These are phyloP conservation scores for Tagetes erecta DNA, from an alignment of 129 eudicot genomes.

Conservation along the genomic window DNA sequence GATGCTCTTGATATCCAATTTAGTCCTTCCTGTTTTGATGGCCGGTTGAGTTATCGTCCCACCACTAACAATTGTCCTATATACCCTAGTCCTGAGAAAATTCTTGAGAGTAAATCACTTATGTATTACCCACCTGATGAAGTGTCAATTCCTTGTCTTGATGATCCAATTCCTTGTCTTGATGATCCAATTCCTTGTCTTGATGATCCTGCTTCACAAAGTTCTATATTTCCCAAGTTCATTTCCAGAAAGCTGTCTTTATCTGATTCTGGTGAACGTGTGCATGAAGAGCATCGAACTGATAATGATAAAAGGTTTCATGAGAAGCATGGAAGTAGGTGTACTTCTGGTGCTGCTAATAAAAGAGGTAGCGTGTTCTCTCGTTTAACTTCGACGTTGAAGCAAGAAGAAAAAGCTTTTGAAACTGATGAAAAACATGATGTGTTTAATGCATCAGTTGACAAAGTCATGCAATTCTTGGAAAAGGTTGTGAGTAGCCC, in stretches of 20 bases:
- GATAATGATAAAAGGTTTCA: not conserved
- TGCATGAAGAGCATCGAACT: constrained; percentile 19
- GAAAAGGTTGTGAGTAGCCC: constrained; percentile 30
- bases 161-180: constrained; percentile 22
- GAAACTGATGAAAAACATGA: constrained; percentile 15
- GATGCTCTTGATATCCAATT: constrained; percentile 33
- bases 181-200: not conserved
- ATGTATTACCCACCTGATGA: constrained; percentile 13
- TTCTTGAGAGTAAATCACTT: constrained; percentile 5
- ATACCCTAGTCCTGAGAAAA: constrained; percentile 25
- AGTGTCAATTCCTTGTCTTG: constrained; percentile 13
- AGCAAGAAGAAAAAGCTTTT: constrained; percentile 27
- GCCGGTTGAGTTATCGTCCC: constrained; percentile 23
- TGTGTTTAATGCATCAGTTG: constrained; percentile 42
- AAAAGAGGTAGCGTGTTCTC: constrained; percentile 58
- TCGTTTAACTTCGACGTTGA: constrained; percentile 40
- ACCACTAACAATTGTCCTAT: constrained; percentile 19
- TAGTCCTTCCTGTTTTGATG: constrained; percentile 27
- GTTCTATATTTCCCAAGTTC: constrained; percentile 25
- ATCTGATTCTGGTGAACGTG: constrained; percentile 21
- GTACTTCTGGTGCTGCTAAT: constrained; percentile 5
- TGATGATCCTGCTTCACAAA: constrained; percentile 25
- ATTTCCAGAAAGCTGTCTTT: constrained; percentile 20
- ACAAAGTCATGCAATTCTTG: constrained; percentile 49
- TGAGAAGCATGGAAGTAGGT: constrained; percentile 17